Evolutionary conservation across 2,329 filamentous ascomycete species (phyloP).

Genomic region (Penicillium thymicola): DNA sequence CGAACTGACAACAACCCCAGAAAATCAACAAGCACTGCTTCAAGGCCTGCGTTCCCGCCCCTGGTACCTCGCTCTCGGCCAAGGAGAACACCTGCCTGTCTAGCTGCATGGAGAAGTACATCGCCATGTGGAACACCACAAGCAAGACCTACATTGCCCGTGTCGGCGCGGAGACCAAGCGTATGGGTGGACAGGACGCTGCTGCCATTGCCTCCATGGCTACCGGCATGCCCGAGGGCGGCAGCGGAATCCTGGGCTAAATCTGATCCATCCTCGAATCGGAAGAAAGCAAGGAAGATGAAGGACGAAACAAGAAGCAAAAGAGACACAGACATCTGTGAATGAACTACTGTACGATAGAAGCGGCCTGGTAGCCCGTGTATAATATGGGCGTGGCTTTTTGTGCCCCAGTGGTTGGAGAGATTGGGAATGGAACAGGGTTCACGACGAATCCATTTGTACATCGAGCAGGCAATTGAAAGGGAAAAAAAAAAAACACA

Average conservation of each 20-base stretch:
- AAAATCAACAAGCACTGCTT: constrained; percentile 82
- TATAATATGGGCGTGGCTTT: constrained; percentile 24
- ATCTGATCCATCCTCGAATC: not conserved
- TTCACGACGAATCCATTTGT: constrained; percentile 10
- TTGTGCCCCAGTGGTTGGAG: constrained; percentile 8
- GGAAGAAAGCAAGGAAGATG: not conserved
- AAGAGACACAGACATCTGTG: constrained; percentile 9
- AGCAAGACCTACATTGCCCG: constrained; percentile 64
- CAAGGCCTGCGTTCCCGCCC: constrained; percentile 68
- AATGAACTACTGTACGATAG: constrained; percentile 22
- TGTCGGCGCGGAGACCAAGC: constrained; percentile 58
- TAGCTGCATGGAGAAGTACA: constrained; percentile 82
- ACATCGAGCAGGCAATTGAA: constrained; percentile 14
- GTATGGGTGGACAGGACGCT: constrained; percentile 27
- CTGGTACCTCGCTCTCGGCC: constrained; percentile 63
- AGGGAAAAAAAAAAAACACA: constrained; percentile 13
- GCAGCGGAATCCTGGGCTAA: constrained; percentile 8
- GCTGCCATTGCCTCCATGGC: constrained; percentile 18
- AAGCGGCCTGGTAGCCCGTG: constrained; percentile 22
- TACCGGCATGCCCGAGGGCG: constrained; percentile 12
- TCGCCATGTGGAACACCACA: constrained; percentile 73
- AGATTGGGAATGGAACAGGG: constrained; percentile 9
- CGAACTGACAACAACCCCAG: constrained; percentile 39
- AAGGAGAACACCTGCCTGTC: constrained; percentile 69
- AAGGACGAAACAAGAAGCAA: constrained; percentile 8